Percentiles rank a stretch among this genome's conserved stretches.
Conservation (phyloP, 2,329 filamentous ascomycete species). For the Camptophora hylomeconis region DNA sequence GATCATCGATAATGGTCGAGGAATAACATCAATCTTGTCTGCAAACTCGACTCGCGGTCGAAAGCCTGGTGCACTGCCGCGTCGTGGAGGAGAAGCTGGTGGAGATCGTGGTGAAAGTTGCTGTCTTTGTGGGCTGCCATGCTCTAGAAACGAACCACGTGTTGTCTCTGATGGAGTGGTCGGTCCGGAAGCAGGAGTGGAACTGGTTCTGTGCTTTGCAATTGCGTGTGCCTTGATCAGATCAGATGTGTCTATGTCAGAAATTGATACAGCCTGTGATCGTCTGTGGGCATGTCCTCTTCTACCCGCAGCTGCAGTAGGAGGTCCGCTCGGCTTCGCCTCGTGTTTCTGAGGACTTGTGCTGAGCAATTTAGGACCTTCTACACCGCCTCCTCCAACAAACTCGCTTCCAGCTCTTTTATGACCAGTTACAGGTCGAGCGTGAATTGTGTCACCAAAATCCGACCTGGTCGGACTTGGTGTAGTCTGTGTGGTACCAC, state of each 20-base stretch:
- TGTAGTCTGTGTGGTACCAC: conserved; percentile 7
- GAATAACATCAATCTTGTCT: conserved; percentile 71
- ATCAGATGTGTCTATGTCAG: conserved; percentile 52
- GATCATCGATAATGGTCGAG: conserved; percentile 67
- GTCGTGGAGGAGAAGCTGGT: conserved; percentile 17
- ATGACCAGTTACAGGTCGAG: conserved; percentile 36
- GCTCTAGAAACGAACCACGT: conserved; percentile 18
- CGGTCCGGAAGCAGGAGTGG: too few relatives aligned
- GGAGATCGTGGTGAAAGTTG: conserved; percentile 10
- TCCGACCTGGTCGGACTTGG: conserved; percentile 16
- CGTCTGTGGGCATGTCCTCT: conserved; percentile 69
- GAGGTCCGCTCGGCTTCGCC: conserved; percentile 22
- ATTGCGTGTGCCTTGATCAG: conserved; percentile 51
- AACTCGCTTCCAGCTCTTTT: conserved; percentile 75
- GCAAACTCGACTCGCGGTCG: conserved; percentile 65
- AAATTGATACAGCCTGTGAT: conserved; percentile 68
- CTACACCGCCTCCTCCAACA: conserved; percentile 48
- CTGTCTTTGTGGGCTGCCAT: conserved; percentile 14
- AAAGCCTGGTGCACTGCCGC: conserved; percentile 22
- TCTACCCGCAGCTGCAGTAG: conserved; percentile 39
- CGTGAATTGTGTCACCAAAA: conserved; percentile 8
- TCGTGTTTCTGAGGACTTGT: conserved; percentile 25
- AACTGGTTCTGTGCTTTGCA: conserved; percentile 42
- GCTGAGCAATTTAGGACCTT: conserved; percentile 27
- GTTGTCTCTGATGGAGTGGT: conserved; percentile 31